These are phyloP conservation scores for Saturnispora halmiae DNA, from an alignment of 805 yeast species.

Conservation along the genomic window DNA sequence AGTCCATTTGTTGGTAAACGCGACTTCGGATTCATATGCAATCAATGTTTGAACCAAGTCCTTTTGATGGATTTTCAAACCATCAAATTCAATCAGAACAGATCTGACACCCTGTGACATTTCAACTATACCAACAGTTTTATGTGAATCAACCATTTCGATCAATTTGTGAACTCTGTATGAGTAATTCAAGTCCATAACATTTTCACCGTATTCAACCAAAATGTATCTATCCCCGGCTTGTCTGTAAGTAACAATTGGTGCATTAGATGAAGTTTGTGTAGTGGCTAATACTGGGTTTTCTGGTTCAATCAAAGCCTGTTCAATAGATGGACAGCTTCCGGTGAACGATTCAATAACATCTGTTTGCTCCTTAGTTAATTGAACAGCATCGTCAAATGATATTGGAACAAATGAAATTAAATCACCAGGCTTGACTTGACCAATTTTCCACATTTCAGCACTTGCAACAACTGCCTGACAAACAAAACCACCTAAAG, in stretches of 20 bases:
- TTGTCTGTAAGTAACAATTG: slow-evolving; percentile 79
- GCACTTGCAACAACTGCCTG: slow-evolving; percentile 92
- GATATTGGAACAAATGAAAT: slow-evolving; percentile 73
- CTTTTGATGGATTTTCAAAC: slow-evolving; percentile 49
- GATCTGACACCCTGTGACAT: slow-evolving; percentile 98
- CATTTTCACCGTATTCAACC: slow-evolving; percentile 87
- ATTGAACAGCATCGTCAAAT: slow-evolving; percentile 54
- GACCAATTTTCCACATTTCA: slow-evolving; percentile 98
- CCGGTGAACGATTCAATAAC: slow-evolving; percentile 41
- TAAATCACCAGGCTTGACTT: slow-evolving; percentile 88
- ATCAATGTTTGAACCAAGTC: slow-evolving; percentile 53
- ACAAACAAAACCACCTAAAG: slow-evolving; percentile 95
- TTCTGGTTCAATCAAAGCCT: slow-evolving; percentile 39
- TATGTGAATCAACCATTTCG: slow-evolving; percentile 54
- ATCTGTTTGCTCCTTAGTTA: slow-evolving; percentile 54
- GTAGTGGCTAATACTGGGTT: slow-evolving; percentile 58
- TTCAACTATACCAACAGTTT: slow-evolving; percentile 77
- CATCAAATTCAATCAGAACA: slow-evolving; percentile 79
- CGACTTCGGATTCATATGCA: slow-evolving; percentile 68
- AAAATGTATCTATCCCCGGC: slow-evolving; percentile 94
- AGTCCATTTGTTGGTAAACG: slow-evolving; percentile 72
- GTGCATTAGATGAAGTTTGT: slow-evolving; percentile 42
- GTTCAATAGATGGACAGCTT: slow-evolving; percentile 23
- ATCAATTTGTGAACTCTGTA: slow-evolving; percentile 81
- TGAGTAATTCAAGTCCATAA: slow-evolving; percentile 73